Conservation (phyloP, 2,329 filamentous ascomycete species). For the Fonsecaea nubica region DNA sequence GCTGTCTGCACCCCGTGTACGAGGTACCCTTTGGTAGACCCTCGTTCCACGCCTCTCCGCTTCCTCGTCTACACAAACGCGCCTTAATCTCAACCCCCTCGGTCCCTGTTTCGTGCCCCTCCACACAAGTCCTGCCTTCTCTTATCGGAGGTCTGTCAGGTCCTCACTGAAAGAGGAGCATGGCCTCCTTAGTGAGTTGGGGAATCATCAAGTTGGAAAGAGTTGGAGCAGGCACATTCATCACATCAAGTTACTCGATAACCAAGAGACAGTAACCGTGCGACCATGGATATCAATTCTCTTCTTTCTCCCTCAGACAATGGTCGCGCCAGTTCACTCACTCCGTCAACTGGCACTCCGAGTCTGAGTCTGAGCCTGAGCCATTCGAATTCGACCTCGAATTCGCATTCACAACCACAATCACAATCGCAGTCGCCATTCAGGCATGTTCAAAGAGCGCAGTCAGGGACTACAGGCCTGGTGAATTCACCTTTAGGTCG, state of each 20-base stretch:
- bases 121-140: not conserved
- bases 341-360: slow-evolving; percentile 44
- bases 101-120: not conserved
- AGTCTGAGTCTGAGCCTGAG: slow-evolving; percentile 5
- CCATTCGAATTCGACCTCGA: slow-evolving; percentile 33
- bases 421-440: slow-evolving; percentile 45
- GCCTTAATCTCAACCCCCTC: not conserved
- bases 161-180: slow-evolving; percentile 17
- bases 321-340: slow-evolving; percentile 23
- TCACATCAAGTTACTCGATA: not conserved
- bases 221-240: slow-evolving; percentile 23
- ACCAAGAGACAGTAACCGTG: not conserved
- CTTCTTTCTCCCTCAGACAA: slow-evolving; percentile 37
- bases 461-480: slow-evolving; percentile 42
- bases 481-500: slow-evolving; percentile 52
- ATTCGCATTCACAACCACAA: slow-evolving; percentile 28
- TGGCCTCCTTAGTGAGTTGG: slow-evolving; percentile 15
- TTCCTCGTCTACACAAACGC: not conserved
- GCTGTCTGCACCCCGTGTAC: not conserved
- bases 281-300: slow-evolving; percentile 39
- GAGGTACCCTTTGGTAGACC: not conserved
- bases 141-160: slow-evolving; percentile 13
- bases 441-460: slow-evolving; percentile 48
- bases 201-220: slow-evolving; percentile 20
- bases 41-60: not conserved